Percentiles rank a stretch among this genome's conserved stretches.
Conservation (phyloP, 352 stramenopile genomes). For the Phytophthora syringae region DNA sequence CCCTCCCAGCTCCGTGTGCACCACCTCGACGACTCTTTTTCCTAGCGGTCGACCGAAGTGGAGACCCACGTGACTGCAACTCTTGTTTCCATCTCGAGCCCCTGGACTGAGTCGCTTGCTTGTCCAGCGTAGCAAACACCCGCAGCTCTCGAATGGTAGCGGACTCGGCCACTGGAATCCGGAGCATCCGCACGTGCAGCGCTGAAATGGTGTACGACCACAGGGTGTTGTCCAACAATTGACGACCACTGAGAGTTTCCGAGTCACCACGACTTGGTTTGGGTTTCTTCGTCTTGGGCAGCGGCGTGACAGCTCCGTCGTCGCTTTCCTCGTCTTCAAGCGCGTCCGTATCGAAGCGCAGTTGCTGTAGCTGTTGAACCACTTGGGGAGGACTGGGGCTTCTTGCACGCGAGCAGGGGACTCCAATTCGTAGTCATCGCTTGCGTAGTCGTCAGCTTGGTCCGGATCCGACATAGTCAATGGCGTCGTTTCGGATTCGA, state of each 20-base stretch:
- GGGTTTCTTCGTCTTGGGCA: conserved; percentile 7
- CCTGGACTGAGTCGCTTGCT: conserved; percentile 55
- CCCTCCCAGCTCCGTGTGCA: not conserved
- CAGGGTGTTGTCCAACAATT: conserved; percentile 48
- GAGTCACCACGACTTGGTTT: conserved; percentile 16
- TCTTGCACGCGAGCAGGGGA: conserved; percentile 23
- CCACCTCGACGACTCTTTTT: not conserved
- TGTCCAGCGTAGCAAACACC: conserved; percentile 63
- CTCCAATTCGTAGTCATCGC: conserved; percentile 43
- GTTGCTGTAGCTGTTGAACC: conserved; percentile 5
- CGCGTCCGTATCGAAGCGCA: conserved; percentile 13
- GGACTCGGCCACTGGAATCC: conserved; percentile 46
- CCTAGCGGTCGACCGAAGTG: conserved; percentile 2
- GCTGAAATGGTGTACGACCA: conserved; percentile 57
- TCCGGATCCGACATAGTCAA: conserved; percentile 30
- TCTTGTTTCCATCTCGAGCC: conserved; percentile 65
- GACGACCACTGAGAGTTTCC: conserved; percentile 16
- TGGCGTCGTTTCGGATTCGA: conserved; percentile 20
- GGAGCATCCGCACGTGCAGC: conserved; percentile 50
- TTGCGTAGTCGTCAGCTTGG: conserved; percentile 31
- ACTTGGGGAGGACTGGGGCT: not conserved
- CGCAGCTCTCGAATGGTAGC: conserved; percentile 55
- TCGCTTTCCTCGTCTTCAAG: conserved; percentile 24
- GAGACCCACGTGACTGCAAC: conserved; percentile 4
- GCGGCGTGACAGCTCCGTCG: conserved; percentile 19